A percentile compares a stretch with the other conserved stretches of the same genome.
Evolutionary conservation across 768 basidiomycete genomes (phyloP).

Genomic region (Pisolithus microcarpus): DNA sequence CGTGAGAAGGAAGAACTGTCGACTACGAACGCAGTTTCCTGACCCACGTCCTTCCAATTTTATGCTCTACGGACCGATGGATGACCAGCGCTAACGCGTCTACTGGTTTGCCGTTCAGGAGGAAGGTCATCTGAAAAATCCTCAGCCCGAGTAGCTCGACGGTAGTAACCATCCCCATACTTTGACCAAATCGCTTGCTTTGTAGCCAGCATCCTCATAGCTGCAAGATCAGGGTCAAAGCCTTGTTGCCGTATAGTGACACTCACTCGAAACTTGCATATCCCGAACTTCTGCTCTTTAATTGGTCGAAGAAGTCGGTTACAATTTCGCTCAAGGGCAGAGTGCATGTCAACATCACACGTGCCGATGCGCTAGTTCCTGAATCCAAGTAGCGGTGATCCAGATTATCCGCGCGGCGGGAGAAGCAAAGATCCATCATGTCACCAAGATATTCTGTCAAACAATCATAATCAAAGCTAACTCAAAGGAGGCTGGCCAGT

Average conservation of each 20-base stretch:
- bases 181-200: slow-evolving; percentile 74
- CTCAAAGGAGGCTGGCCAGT: slow-evolving; percentile 1
- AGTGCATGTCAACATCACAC: slow-evolving; percentile 74
- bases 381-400: slow-evolving; percentile 80
- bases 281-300: slow-evolving; percentile 89
- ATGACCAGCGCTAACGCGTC: slow-evolving; percentile 92
- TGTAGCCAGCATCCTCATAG: slow-evolving; percentile 93
- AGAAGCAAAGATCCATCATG: slow-evolving; percentile 92
- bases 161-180: slow-evolving; percentile 30
- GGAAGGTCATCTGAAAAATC: slow-evolving; percentile 68
- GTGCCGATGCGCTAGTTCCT: slow-evolving; percentile 33
- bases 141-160: neutral
- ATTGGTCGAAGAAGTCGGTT: slow-evolving; percentile 88
- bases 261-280: slow-evolving; percentile 89
- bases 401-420: slow-evolving; percentile 75
- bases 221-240: slow-evolving; percentile 36
- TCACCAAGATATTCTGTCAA: slow-evolving; percentile 80
- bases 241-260: neutral
- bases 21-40: slow-evolving; percentile 76
- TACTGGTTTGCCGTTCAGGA: slow-evolving; percentile 82
- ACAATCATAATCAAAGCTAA: neutral
- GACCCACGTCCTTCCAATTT: slow-evolving; percentile 76
- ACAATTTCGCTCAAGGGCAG: slow-evolving; percentile 93
- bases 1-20: neutral
- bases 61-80: slow-evolving; percentile 70